phyloP scores from a whole-genome alignment of 2,329 filamentous ascomycete genomes.

The Spiromastix sp. region DNA sequence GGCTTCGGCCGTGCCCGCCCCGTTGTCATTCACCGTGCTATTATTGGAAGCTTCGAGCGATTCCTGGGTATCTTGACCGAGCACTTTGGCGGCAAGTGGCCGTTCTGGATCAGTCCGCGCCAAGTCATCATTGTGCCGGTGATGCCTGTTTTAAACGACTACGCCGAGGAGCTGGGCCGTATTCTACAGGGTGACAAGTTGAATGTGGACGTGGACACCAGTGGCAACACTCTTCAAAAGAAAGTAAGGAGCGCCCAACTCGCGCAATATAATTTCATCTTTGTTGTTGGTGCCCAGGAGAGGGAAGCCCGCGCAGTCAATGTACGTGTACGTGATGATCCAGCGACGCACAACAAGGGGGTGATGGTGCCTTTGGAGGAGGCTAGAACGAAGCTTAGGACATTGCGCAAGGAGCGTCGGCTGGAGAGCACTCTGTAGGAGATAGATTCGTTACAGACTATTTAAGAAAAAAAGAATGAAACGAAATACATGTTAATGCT shows the following conservation, averaged over 20 bases:
- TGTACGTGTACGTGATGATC: conserved; percentile 55
- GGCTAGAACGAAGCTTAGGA: conserved; percentile 43
- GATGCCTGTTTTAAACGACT: conserved; percentile 40
- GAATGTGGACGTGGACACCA: conserved; percentile 38
- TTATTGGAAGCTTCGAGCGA: conserved; percentile 41
- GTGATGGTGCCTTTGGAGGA: conserved; percentile 51
- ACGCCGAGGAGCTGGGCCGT: conserved; percentile 36
- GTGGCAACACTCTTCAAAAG: conserved; percentile 41
- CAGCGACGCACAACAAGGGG: conserved; percentile 50
- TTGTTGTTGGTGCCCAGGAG: conserved; percentile 54
- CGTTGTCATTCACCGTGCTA: conserved; percentile 42
- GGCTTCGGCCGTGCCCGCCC: conserved; percentile 37
- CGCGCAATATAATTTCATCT: conserved; percentile 42
- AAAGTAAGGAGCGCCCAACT: conserved; percentile 41
- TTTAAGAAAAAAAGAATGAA: not conserved
- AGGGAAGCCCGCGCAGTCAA: conserved; percentile 50
- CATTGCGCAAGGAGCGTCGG: conserved; percentile 36
- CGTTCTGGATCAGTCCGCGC: conserved; percentile 42
- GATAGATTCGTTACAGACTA: too few species aligned
- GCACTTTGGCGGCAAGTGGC: conserved; percentile 43
- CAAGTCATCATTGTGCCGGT: conserved; percentile 42
- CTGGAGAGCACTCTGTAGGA: conserved; percentile 31
- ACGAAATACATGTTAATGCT: too few species aligned
- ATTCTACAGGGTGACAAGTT: conserved; percentile 36
- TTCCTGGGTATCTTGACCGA: conserved; percentile 42